Percentiles rank a stretch among this genome's conserved stretches.
Evolutionary conservation across 2,329 filamentous ascomycete genomes (phyloP).

Genomic region (Sporothrix euskadiensis): DNA sequence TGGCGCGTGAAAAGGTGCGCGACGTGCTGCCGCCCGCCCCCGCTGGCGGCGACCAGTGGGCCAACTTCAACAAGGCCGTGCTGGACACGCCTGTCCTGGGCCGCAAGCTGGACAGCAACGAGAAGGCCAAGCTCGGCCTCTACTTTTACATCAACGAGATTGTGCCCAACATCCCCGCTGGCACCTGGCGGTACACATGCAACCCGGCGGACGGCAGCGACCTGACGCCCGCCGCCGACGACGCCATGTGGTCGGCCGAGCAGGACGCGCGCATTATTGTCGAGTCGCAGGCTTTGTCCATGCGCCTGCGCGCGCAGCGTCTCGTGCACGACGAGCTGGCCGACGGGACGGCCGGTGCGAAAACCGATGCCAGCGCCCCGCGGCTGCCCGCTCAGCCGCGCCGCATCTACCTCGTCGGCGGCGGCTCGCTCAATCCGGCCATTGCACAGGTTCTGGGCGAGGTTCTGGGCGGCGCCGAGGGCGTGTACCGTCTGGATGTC

Average conservation of each 20-base stretch:
- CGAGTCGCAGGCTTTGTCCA: slow-evolving; percentile 91
- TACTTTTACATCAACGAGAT: slow-evolving; percentile 96
- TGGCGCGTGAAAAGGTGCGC: slow-evolving; percentile 86
- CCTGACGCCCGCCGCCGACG: slow-evolving; percentile 37
- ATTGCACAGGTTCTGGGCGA: slow-evolving; percentile 84
- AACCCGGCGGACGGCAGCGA: slow-evolving; percentile 55
- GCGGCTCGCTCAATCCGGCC: slow-evolving; percentile 84
- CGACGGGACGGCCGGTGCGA: slow-evolving; percentile 26
- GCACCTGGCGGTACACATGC: slow-evolving; percentile 80
- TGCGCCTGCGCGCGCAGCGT: slow-evolving; percentile 78
- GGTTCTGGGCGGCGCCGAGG: slow-evolving; percentile 84
- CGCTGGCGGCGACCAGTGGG: slow-evolving; percentile 64
- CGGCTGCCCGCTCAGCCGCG: slow-evolving; percentile 77
- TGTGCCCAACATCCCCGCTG: slow-evolving; percentile 83
- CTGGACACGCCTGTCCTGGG: slow-evolving; percentile 69
- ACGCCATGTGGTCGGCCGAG: slow-evolving; percentile 38
- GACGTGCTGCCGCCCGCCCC: slow-evolving; percentile 66
- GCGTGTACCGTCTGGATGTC: slow-evolving; percentile 90
- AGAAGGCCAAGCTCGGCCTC: slow-evolving; percentile 74
- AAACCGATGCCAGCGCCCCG: neutral
- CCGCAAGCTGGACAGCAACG: slow-evolving; percentile 42
- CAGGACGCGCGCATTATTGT: slow-evolving; percentile 83
- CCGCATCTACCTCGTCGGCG: slow-evolving; percentile 90
- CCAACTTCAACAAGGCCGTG: slow-evolving; percentile 74
- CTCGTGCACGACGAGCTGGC: slow-evolving; percentile 62